Evolutionary conservation across 2,329 filamentous ascomycete species (phyloP), one percentile per base, ranked within the genome.

Genomic region (Cladophialophora immunda): DNA sequence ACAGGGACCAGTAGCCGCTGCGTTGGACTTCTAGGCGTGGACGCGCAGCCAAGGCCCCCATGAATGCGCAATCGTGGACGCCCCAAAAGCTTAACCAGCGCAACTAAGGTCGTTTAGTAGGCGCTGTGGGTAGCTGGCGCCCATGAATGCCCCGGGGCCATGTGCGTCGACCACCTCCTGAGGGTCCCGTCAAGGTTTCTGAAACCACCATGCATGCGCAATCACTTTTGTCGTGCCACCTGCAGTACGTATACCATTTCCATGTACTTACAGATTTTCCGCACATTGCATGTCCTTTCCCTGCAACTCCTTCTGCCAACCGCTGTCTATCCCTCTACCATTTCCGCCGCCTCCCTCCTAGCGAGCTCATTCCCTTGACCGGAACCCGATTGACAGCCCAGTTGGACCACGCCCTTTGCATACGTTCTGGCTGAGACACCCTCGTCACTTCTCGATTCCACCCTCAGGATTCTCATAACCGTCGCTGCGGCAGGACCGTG

Each of bases 401-500:
- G 6, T 9, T n/a, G 5, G 38, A 45, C 38, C 38, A 19, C 9
- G 17, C 38, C n/a, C n/a, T n/a, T n/a, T n/a, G 9, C n/a, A n/a
- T 45, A n/a, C 38, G 6, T 19, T 19, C n/a, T 19, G 3, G 13
- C 17, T 36, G 27, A 5, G 41, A 38, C n/a, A 27, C 29, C 58
- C 17, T 22, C 22, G 27, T 47, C 13, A 13, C n/a, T 41, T 52
- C 25, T 25, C 19, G n/a, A n/a, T 50, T 30, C 17, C n/a, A 11
- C 4, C 58, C 41, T 38, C 47, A 15, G 19, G 17, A 17, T 34
- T 17, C 4, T 15, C 45, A 7, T 60, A 19, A 25, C 30, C 36
- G n/a, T 30, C 17, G 52, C 30, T 61, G 47, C 58, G 58, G 58
- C 58, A 53, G 58, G 58, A 61, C 58, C 58, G 58, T 54, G 25